Evolutionary conservation across 1,139 yeast genomes (phyloP).

Genomic region (Zygosaccharomyces pseudobailii): DNA sequence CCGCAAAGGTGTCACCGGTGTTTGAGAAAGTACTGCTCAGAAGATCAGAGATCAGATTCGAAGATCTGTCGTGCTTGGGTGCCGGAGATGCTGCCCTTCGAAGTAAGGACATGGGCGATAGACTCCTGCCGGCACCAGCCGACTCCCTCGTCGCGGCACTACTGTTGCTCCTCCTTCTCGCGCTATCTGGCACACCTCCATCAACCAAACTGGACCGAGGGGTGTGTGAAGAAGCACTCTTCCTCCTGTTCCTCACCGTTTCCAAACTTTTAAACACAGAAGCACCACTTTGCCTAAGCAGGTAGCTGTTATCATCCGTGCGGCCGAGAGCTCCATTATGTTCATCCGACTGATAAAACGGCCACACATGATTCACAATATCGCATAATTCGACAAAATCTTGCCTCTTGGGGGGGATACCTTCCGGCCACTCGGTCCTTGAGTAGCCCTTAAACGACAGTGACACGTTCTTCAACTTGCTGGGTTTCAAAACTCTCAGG

Average conservation of each 20-base stretch:
- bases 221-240: slow-evolving; percentile 7
- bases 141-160: neutral
- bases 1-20: slow-evolving; percentile 9
- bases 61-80: slow-evolving; percentile 16
- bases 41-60: slow-evolving; percentile 26
- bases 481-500: slow-evolving; percentile 65
- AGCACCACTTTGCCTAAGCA: slow-evolving; percentile 28
- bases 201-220: slow-evolving; percentile 8
- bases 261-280: slow-evolving; percentile 25
- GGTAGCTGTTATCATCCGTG: slow-evolving; percentile 14
- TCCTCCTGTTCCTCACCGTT: slow-evolving; percentile 4
- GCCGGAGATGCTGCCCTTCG: slow-evolving; percentile 40
- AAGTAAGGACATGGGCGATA: slow-evolving; percentile 38
- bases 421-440: slow-evolving; percentile 97
- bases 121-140: slow-evolving; percentile 23
- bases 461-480: slow-evolving; percentile 63
- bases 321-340: slow-evolving; percentile 11
- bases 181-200: neutral
- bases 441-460: slow-evolving; percentile 67
- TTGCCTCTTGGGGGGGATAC: slow-evolving; percentile 83
- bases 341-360: slow-evolving; percentile 54
- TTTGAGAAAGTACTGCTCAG: slow-evolving; percentile 23
- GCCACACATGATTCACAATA: slow-evolving; percentile 86
- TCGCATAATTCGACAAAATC: slow-evolving; percentile 62
- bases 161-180: slow-evolving; percentile 4